phyloP scores from a whole-genome alignment of 805 yeast genomes.

The Starmerella bacillaris region DNA sequence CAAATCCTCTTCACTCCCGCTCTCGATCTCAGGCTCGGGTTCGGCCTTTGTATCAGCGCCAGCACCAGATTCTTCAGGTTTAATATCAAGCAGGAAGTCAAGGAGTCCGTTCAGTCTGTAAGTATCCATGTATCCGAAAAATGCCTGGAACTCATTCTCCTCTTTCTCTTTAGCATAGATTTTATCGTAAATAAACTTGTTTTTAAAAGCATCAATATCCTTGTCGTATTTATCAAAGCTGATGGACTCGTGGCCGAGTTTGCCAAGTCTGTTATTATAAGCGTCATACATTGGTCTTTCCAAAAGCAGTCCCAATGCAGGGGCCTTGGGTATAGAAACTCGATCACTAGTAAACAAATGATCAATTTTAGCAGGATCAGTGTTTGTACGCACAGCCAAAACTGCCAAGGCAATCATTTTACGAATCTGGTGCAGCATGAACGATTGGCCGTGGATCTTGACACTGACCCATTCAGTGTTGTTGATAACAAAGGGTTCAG shows the following conservation, averaged over 20 bases:
- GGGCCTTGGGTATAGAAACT: slow-evolving; percentile 90
- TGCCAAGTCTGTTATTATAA: slow-evolving; percentile 51
- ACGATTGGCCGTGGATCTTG: slow-evolving; percentile 94
- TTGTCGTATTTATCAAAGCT: slow-evolving; percentile 46
- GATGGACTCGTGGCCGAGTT: slow-evolving; percentile 61
- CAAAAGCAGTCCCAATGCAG: slow-evolving; percentile 76
- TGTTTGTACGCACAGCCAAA: slow-evolving; percentile 65
- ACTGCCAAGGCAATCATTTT: slow-evolving; percentile 96
- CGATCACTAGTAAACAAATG: slow-evolving; percentile 61
- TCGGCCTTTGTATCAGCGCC: slow-evolving; percentile 22
- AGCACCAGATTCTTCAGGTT: slow-evolving; percentile 12
- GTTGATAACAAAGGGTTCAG: slow-evolving; percentile 80
- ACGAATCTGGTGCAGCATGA: slow-evolving; percentile 94
- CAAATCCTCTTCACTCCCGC: too few species aligned
- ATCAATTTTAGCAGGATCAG: slow-evolving; percentile 55
- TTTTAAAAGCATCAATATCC: slow-evolving; percentile 72
- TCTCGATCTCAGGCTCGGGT: too few species aligned
- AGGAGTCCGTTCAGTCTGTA: slow-evolving; percentile 49
- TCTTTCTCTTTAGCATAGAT: slow-evolving; percentile 77
- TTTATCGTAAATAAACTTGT: slow-evolving; percentile 75
- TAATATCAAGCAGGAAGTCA: slow-evolving; percentile 30
- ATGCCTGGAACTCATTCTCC: slow-evolving; percentile 78
- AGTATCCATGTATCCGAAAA: slow-evolving; percentile 77
- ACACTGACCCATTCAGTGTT: slow-evolving; percentile 93
- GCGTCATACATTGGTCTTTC: slow-evolving; percentile 86